Evolutionary conservation across 306 rosid species (phyloP).

Genomic region (Malus orientalis): DNA sequence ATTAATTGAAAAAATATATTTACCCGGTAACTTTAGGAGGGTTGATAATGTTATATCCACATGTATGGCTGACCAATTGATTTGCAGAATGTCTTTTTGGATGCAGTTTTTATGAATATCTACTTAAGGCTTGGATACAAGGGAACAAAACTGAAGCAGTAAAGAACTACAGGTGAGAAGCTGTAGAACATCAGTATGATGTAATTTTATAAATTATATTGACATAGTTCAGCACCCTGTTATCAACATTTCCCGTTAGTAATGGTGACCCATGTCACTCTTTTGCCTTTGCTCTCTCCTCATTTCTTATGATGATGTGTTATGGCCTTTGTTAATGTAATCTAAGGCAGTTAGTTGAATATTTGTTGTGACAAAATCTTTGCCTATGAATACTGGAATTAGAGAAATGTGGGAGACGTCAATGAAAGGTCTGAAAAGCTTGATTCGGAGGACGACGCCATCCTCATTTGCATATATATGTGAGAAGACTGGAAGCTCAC

Average conservation of each 20-base stretch:
- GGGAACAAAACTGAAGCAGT: constrained; percentile 60
- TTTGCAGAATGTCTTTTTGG: constrained; percentile 3
- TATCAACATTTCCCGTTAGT: neutral
- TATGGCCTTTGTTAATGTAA: neutral
- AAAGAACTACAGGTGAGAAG: constrained; percentile 40
- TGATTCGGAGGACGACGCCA: constrained; percentile 45
- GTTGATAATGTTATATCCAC: neutral
- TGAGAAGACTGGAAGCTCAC: constrained; percentile 39
- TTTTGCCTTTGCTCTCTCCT: neutral
- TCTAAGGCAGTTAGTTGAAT: neutral
- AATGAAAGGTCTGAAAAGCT: constrained; percentile 50
- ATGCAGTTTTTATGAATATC: constrained; percentile 57
- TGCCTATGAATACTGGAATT: constrained; percentile 16
- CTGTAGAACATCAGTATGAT: neutral
- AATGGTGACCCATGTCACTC: neutral
- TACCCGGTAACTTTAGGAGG: neutral
- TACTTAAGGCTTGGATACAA: constrained; percentile 65
- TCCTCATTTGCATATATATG: constrained; percentile 48
- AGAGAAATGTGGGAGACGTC: constrained; percentile 75
- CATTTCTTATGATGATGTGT: neutral
- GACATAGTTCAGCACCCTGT: neutral
- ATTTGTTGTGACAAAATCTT: constrained; percentile 9
- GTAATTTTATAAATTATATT: neutral
- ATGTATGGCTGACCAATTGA: constrained; percentile 1
- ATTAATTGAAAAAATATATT: neutral